Evolutionary conservation across 768 basidiomycete genomes (phyloP).

Genomic region (Daedaleopsis nitida): DNA sequence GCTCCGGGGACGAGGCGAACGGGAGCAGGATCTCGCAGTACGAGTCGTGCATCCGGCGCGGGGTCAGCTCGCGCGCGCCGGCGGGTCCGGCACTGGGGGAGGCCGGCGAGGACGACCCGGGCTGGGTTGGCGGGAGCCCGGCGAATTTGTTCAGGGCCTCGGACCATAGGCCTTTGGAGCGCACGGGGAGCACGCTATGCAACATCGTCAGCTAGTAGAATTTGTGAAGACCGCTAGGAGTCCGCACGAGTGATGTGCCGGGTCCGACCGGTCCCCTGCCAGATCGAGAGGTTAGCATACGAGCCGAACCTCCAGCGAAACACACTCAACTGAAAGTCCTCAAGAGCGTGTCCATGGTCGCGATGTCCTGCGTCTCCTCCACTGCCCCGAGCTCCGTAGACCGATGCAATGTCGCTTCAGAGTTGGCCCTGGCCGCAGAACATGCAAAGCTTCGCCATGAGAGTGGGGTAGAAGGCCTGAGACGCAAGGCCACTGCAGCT

Average conservation of each 20-base stretch:
- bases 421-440: slow-evolving; percentile 11
- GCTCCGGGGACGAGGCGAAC: slow-evolving; percentile 57
- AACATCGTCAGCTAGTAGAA: not conserved
- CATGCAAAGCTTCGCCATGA: slow-evolving; percentile 10
- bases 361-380: slow-evolving; percentile 61
- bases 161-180: slow-evolving; percentile 57
- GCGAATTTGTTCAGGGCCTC: slow-evolving; percentile 42
- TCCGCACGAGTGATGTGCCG: slow-evolving; percentile 22
- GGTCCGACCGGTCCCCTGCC: slow-evolving; percentile 19
- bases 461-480: not conserved
- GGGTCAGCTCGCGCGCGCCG: slow-evolving; percentile 28
- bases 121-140: not conserved
- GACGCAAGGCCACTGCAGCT: not conserved
- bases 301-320: slow-evolving; percentile 22
- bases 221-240: no score
- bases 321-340: slow-evolving; percentile 53
- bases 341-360: slow-evolving; percentile 57
- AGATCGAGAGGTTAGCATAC: not conserved
- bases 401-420: slow-evolving; percentile 16
- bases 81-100: slow-evolving; percentile 18
- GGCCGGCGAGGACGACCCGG: slow-evolving; percentile 19
- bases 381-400: slow-evolving; percentile 27
- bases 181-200: slow-evolving; percentile 58
- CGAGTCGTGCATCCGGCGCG: slow-evolving; percentile 69
- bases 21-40: slow-evolving; percentile 68